Conservation (phyloP, 78 protist genomes). For the Dictyostelium intermedium region DNA sequence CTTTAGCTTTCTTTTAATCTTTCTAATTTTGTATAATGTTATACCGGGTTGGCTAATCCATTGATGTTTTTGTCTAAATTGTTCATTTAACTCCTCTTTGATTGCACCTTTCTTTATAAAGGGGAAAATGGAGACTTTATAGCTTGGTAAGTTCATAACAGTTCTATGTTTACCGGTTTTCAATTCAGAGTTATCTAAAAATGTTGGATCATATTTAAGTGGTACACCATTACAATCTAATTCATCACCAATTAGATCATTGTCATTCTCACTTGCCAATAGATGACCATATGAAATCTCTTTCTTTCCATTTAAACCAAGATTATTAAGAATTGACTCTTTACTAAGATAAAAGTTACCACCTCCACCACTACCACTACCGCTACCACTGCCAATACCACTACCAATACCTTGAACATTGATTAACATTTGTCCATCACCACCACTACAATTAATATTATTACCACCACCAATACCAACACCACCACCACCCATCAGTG, state of each 20-base stretch:
- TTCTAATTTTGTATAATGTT: slow-evolving; percentile 56
- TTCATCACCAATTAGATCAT: slow-evolving; percentile 11
- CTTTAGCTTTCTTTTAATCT: slow-evolving; percentile 41
- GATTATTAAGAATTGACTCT: neutral
- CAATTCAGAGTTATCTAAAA: slow-evolving; percentile 57
- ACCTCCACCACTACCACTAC: neutral
- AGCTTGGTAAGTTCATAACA: slow-evolving; percentile 41
- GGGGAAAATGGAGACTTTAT: slow-evolving; percentile 51
- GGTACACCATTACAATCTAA: slow-evolving; percentile 26
- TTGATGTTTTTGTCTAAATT: slow-evolving; percentile 56
- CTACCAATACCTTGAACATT: neutral
- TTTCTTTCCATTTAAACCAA: neutral
- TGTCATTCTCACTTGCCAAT: neutral
- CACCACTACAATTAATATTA: no score
- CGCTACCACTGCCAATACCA: neutral
- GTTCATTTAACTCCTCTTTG: slow-evolving; percentile 70
- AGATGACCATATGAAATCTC: slow-evolving; percentile 56
- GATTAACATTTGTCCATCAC: no score
- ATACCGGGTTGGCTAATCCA: slow-evolving; percentile 62
- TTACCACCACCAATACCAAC: neutral
- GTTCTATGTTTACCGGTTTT: slow-evolving; percentile 77
- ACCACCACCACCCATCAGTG: no score
- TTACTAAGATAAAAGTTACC: neutral
- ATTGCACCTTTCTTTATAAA: slow-evolving; percentile 64
- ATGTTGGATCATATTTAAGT: slow-evolving; percentile 40